These are phyloP conservation scores for Sphaerosporella brunnea DNA, from an alignment of 495 filamentous ascomycete genomes.

Conservation along the genomic window DNA sequence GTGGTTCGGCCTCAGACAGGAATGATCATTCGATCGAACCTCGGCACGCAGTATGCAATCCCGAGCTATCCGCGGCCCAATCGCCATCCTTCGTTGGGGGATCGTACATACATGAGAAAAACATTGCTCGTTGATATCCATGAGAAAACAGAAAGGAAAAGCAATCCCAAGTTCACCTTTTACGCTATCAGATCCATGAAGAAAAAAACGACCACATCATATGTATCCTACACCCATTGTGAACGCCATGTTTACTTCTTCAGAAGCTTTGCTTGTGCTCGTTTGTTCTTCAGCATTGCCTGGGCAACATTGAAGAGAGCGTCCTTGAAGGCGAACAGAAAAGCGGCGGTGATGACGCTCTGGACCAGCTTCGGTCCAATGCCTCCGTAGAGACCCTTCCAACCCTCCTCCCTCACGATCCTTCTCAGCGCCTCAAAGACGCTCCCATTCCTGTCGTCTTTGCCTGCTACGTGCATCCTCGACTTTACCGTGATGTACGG, in stretches of 20 bases:
- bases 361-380: constrained; percentile 92
- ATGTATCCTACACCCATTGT: neutral
- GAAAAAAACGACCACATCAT: too few species aligned
- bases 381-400: constrained; percentile 82
- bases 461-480: constrained; percentile 76
- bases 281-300: constrained; percentile 28
- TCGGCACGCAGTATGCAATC: too few species aligned
- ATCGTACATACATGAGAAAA: too few species aligned
- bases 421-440: constrained; percentile 55
- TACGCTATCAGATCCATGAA: too few species aligned
- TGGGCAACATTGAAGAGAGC: constrained; percentile 50
- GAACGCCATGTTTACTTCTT: neutral
- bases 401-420: constrained; percentile 77
- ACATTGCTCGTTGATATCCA: too few species aligned
- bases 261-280: neutral
- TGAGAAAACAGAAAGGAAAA: too few species aligned
- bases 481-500: constrained; percentile 98
- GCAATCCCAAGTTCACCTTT: too few species aligned
- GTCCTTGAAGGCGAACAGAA: constrained; percentile 97
- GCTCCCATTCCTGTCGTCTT: constrained; percentile 43
- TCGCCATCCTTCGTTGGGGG: too few species aligned
- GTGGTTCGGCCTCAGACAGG: too few species aligned
- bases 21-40: too few species aligned
- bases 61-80: too few species aligned
- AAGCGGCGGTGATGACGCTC: constrained; percentile 88